Evolutionary conservation across 73 alveolate genomes (phyloP).

Genomic region (Tetrahymena elliotti): DNA sequence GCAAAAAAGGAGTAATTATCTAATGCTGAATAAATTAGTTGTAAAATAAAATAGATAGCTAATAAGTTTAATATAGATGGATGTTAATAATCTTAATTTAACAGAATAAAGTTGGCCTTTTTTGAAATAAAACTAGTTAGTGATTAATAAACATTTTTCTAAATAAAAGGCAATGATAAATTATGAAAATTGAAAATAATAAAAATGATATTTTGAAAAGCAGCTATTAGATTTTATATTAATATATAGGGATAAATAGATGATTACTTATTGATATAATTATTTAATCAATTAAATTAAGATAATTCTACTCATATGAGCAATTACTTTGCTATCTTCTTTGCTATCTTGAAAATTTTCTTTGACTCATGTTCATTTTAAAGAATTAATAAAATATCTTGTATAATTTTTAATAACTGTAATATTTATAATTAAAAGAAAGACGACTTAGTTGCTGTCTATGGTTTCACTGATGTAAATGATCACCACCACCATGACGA

Average conservation of each 20-base stretch:
- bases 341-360: not conserved
- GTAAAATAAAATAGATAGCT: not conserved
- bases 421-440: not conserved
- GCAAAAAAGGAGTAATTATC: not conserved
- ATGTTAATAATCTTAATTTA: too few relatives aligned
- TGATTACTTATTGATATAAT: too few relatives aligned
- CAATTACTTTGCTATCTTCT: too few relatives aligned
- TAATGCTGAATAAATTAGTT: not conserved
- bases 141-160: not conserved
- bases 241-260: too few relatives aligned
- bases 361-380: not conserved
- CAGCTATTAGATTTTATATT: not conserved
- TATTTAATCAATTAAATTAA: too few relatives aligned
- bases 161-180: too few relatives aligned
- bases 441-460: constrained; percentile 7
- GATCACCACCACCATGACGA: constrained; percentile 34
- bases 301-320: not conserved
- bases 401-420: not conserved
- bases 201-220: not conserved
- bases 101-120: not conserved
- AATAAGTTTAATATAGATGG: not conserved
- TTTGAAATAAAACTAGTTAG: not conserved
- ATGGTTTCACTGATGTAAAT: constrained; percentile 21
- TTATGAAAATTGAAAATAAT: not conserved
- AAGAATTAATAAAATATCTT: not conserved